Percentiles rank a stretch among this genome's conserved stretches.
Conservation (phyloP, 169 alveolate genomes). For the Plasmodium reichenowi region DNA sequence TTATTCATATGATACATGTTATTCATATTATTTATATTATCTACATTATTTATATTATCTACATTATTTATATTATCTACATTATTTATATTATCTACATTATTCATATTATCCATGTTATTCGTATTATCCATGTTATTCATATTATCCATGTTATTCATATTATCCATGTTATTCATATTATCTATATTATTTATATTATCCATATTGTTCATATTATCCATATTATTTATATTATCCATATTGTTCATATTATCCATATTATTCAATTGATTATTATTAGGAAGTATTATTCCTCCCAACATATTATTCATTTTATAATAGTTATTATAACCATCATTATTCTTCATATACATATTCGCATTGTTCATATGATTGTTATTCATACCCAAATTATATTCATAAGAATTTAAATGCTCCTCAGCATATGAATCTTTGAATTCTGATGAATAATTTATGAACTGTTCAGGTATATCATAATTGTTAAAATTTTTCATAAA, state of each 20-base stretch:
- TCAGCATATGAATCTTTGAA: slow-evolving; percentile 16
- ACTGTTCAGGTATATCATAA: slow-evolving; percentile 12
- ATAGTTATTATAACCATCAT: neutral
- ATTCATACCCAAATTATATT: slow-evolving; percentile 28
- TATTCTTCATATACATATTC: slow-evolving; percentile 1
- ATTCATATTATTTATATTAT: neutral
- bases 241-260: neutral
- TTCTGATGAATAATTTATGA: slow-evolving; percentile 2
- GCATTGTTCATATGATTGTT: neutral
- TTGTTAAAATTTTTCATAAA: slow-evolving; percentile 11
- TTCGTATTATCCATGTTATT: no score
- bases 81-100: neutral
- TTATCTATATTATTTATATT: neutral
- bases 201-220: neutral
- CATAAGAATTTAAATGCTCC: slow-evolving; percentile 6
- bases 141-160: neutral
- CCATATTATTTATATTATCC: neutral
- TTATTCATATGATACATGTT: neutral
- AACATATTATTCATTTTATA: neutral
- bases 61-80: neutral
- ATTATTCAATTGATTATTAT: neutral
- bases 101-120: neutral
- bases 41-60: neutral
- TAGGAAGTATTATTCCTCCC: neutral
- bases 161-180: neutral